Percentiles rank a stretch among this genome's conserved stretches.
Conservation (phyloP, 164 flowering plant genomes). For the Buxus sempervirens region DNA sequence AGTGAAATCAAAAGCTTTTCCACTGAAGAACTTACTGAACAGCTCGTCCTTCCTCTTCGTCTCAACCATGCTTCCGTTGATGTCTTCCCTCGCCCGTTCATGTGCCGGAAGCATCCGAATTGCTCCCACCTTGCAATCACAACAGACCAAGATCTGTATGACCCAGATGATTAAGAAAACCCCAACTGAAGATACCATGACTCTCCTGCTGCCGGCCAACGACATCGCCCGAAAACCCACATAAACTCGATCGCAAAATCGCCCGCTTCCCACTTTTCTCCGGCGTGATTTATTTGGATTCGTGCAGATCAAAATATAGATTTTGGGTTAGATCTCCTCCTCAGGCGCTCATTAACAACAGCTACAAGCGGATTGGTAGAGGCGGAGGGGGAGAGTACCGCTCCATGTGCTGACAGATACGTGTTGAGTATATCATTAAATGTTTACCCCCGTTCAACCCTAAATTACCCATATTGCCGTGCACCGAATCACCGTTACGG, state of each 20-base stretch:
- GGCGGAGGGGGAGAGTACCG: background rate
- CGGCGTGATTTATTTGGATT: background rate
- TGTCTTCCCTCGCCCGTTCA: background rate
- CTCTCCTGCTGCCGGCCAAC: slow-evolving; percentile 20
- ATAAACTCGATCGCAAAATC: slow-evolving; percentile 2
- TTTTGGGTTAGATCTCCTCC: no score
- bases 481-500: no score
- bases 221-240: slow-evolving; percentile 33
- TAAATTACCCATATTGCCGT: background rate
- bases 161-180: slow-evolving; percentile 21
- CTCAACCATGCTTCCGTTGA: background rate
- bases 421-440: background rate
- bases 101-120: slow-evolving; percentile 23
- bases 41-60: slow-evolving; percentile 15
- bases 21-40: slow-evolving; percentile 33
- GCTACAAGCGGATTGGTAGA: background rate
- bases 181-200: slow-evolving; percentile 12
- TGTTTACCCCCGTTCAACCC: background rate
- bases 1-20: slow-evolving; percentile 11
- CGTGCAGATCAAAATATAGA: no score
- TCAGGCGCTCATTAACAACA: background rate
- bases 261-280: background rate
- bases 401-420: background rate
- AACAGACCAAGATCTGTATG: slow-evolving; percentile 33
- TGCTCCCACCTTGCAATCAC: slow-evolving; percentile 28